Evolutionary conservation across 306 rosid species (phyloP).

Genomic region (Prunus armeniaca): DNA sequence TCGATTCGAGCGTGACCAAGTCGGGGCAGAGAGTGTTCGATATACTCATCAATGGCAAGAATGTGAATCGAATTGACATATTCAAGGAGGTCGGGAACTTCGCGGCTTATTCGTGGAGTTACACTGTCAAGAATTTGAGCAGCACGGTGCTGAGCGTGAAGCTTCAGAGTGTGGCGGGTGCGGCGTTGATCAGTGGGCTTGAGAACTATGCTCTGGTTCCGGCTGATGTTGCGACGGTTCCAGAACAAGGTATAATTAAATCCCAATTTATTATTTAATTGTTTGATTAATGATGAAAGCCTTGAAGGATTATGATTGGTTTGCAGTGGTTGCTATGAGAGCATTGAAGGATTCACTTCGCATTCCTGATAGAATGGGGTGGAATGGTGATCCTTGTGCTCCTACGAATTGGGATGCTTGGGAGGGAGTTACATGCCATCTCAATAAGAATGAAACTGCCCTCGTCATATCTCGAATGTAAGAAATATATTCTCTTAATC

Average conservation of each 20-base stretch:
- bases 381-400: conserved; percentile 99
- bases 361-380: conserved; percentile 94
- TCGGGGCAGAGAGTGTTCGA: conserved; percentile 78
- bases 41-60: conserved; percentile 54
- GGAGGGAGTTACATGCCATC: conserved; percentile 94
- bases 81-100: conserved; percentile 64
- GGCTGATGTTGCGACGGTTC: conserved; percentile 67
- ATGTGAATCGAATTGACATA: conserved; percentile 65
- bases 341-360: conserved; percentile 82
- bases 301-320: not conserved
- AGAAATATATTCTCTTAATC: conserved; percentile 28
- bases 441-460: conserved; percentile 48
- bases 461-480: conserved; percentile 85
- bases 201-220: conserved; percentile 93
- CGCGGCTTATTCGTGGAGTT: conserved; percentile 70
- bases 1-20: conserved; percentile 53
- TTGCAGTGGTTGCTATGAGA: conserved; percentile 72
- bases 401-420: conserved; percentile 97
- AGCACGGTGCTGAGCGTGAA: conserved; percentile 51
- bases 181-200: conserved; percentile 68
- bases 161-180: conserved; percentile 59
- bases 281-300: not conserved
- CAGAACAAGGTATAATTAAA: conserved; percentile 63
- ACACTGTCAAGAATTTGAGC: conserved; percentile 74
- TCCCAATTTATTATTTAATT: not conserved